A percentile compares a stretch with the other conserved stretches of the same genome.
These are phyloP conservation scores for Sergeia podlipaevii DNA, from an alignment of 208 protist species.

Conservation along the genomic window DNA sequence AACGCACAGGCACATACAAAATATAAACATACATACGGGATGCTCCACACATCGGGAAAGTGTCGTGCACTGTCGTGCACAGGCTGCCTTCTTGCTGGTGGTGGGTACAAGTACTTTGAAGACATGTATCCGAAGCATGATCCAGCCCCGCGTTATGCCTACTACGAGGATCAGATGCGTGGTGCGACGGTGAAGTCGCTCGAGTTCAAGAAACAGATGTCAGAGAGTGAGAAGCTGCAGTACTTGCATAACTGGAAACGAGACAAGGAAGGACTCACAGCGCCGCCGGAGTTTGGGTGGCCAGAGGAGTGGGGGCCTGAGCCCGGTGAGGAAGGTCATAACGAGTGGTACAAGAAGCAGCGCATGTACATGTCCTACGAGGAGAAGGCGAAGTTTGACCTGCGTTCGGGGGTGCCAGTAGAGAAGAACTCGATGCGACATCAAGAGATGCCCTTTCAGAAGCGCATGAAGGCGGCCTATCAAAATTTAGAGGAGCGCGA, in stretches of 20 bases:
- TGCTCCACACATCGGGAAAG: not conserved
- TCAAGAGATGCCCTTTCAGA: slow-evolving; percentile 85
- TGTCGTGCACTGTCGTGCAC: not conserved
- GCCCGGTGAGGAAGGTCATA: slow-evolving; percentile 84
- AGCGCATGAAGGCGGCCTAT: slow-evolving; percentile 81
- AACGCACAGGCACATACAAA: not conserved
- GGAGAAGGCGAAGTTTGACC: slow-evolving; percentile 78
- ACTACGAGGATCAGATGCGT: slow-evolving; percentile 74
- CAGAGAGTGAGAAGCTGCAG: slow-evolving; percentile 80
- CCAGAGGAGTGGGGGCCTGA: slow-evolving; percentile 87
- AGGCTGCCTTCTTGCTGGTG: slow-evolving; percentile 9
- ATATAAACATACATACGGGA: not conserved
- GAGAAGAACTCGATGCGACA: slow-evolving; percentile 85
- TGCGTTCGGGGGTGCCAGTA: slow-evolving; percentile 74
- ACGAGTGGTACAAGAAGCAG: slow-evolving; percentile 86
- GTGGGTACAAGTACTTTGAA: slow-evolving; percentile 83
- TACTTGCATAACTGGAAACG: slow-evolving; percentile 78
- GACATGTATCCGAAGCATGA: slow-evolving; percentile 85
- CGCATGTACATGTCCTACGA: slow-evolving; percentile 91
- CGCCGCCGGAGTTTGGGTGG: slow-evolving; percentile 83
- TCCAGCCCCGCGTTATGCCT: slow-evolving; percentile 62
- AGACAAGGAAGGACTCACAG: slow-evolving; percentile 54
- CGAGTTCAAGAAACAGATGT: slow-evolving; percentile 65
- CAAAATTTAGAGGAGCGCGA: slow-evolving; percentile 72
- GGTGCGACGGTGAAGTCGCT: slow-evolving; percentile 40